Evolutionary conservation across 306 rosid genomes (phyloP), one percentile per base, ranked within the genome.

Genomic region (Mimosa bimucronata): DNA sequence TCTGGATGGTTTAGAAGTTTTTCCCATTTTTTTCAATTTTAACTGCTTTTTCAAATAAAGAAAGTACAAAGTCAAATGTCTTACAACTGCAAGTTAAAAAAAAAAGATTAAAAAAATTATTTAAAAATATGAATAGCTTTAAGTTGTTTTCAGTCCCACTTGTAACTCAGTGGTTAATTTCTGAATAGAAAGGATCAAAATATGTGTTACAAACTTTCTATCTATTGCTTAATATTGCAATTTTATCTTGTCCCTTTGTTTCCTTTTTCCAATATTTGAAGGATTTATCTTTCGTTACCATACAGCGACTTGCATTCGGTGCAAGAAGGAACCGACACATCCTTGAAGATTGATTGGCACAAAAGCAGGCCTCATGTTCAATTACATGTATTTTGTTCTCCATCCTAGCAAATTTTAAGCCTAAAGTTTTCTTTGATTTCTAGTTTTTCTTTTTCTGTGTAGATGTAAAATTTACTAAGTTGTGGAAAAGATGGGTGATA

Each of bases 241-340:
- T 66, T 82, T 38, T 64, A 71, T 55, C 16, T 12, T 58, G 66
- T 23, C 21, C 15, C 65, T 12, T 26, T 60, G 1, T 25, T 60
- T 60, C 37, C 21, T 55, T 26, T 60, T 4, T 12, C 30, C 15
- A 60, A 9, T 23, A 60, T 60, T 57, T 66, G 37, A 66, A 23
- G 9, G 34, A 52, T 75, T 38, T 74, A 37, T 61, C 71, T 82
- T 82, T 26, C 48, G 44, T 73, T 74, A 38, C 50, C 79, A 21
- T 79, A 9, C 97, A 94, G 98, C 90, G 98, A 83, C 53, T 92
- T 44, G 97, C 97, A 75, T 92, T 94, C 41, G 97, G 98, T n/a
- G 97, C 97, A 77, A 90, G 98, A 85, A 92, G 94, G 90, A 94
- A 92, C 87, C 88, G 83, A 61, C 83, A 91, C 74, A 8, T 94